A percentile compares a stretch with the other conserved stretches of the same genome.
These are phyloP conservation scores for Tritrichomonas foetus DNA, from an alignment of 208 protist species.

Conservation along the genomic window DNA sequence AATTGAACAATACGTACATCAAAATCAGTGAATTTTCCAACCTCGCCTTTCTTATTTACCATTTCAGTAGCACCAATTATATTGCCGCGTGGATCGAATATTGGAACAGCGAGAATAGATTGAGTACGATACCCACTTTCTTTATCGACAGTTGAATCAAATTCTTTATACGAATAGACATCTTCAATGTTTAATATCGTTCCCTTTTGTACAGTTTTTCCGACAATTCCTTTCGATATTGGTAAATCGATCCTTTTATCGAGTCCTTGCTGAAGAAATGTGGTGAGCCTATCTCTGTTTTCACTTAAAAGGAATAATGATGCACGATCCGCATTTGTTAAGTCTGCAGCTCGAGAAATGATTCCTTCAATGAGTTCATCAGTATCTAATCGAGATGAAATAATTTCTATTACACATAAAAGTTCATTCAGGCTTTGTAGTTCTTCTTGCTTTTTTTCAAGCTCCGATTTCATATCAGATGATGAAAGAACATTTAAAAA, in stretches of 20 bases:
- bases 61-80: constrained; percentile 24
- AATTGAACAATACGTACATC: neutral
- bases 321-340: neutral
- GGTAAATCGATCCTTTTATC: constrained; percentile 38
- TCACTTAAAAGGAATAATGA: neutral
- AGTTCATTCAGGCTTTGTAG: neutral
- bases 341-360: neutral
- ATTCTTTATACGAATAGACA: constrained; percentile 58
- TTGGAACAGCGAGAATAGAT: constrained; percentile 58
- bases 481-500: neutral
- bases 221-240: constrained; percentile 47
- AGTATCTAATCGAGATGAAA: neutral
- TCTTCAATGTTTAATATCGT: constrained; percentile 57
- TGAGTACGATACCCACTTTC: constrained; percentile 59
- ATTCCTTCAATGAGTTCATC: neutral
- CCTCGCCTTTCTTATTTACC: constrained; percentile 14
- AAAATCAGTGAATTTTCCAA: neutral
- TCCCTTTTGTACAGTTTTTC: constrained; percentile 48
- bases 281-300: neutral
- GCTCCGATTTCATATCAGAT: neutral
- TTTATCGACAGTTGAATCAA: constrained; percentile 57
- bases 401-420: neutral
- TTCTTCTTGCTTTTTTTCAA: neutral
- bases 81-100: neutral
- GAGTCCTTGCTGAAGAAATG: neutral